phyloP scores from a whole-genome alignment of 768 basidiomycete species.

The Xanthoconium stramineum region DNA sequence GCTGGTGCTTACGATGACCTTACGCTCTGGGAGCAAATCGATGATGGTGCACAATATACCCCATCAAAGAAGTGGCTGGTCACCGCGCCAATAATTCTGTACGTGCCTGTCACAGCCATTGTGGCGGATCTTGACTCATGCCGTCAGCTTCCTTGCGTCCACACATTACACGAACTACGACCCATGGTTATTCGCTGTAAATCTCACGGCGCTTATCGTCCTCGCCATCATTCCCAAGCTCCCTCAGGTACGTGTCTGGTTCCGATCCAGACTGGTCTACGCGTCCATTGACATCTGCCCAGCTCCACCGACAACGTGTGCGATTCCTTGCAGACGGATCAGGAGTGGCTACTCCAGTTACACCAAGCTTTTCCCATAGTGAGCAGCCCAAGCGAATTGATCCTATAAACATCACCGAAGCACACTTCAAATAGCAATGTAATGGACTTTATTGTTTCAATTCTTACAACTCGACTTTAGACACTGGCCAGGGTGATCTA shows the following conservation, averaged over 20 bases:
- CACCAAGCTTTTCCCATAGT: conserved; percentile 54
- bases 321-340: conserved; percentile 71
- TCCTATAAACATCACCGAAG: conserved; percentile 44
- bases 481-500: conserved; percentile 13
- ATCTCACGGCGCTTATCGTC: conserved; percentile 71
- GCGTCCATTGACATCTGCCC: conserved; percentile 16
- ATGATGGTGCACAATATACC: conserved; percentile 97
- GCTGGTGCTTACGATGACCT: conserved; percentile 96
- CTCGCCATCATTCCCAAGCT: conserved; percentile 92
- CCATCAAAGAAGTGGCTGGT: conserved; percentile 98
- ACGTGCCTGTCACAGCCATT: conserved; percentile 30
- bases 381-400: conserved; percentile 33
- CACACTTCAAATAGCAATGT: conserved; percentile 38
- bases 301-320: conserved; percentile 83
- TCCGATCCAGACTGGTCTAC: conserved; percentile 3
- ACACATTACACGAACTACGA: conserved; percentile 99
- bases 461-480: conserved; percentile 15
- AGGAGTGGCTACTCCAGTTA: conserved; percentile 63
- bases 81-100: conserved; percentile 87
- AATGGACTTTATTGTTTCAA: conserved; percentile 7
- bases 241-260: conserved; percentile 64
- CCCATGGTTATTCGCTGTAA: conserved; percentile 89
- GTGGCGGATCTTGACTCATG: background rate
- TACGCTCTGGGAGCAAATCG: conserved; percentile 99
- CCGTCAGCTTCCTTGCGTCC: conserved; percentile 82